Evolutionary conservation across 2,329 filamentous ascomycete genomes (phyloP).

Genomic region (Albophoma yamanashiensis): DNA sequence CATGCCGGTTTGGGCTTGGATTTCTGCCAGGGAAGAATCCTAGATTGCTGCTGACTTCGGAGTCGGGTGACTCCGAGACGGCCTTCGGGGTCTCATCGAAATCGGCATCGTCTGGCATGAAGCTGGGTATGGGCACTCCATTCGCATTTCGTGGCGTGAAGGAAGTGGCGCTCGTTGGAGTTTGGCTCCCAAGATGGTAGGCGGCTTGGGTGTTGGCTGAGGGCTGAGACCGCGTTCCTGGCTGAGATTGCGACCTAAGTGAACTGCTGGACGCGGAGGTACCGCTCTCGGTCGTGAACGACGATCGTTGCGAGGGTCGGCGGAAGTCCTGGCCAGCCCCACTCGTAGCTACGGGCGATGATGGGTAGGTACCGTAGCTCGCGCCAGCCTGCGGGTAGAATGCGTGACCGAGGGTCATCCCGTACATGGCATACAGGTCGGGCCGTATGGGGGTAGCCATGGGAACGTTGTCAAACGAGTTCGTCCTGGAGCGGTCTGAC

Average conservation of each 20-base stretch:
- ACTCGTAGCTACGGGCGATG: slow-evolving; percentile 39
- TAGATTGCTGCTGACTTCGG: slow-evolving; percentile 30
- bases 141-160: slow-evolving; percentile 32
- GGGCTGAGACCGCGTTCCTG: slow-evolving; percentile 38
- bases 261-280: slow-evolving; percentile 38
- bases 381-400: slow-evolving; percentile 34
- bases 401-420: slow-evolving; percentile 27
- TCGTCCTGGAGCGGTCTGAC: slow-evolving; percentile 45
- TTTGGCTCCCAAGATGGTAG: slow-evolving; percentile 18
- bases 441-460: slow-evolving; percentile 46
- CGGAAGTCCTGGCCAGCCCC: slow-evolving; percentile 40
- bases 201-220: slow-evolving; percentile 13
- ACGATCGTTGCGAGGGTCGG: slow-evolving; percentile 45
- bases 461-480: slow-evolving; percentile 52
- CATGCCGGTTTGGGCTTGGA: slow-evolving; percentile 13
- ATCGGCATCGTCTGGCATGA: slow-evolving; percentile 43
- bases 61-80: slow-evolving; percentile 32
- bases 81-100: slow-evolving; percentile 33
- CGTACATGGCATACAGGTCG: slow-evolving; percentile 44
- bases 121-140: slow-evolving; percentile 41
- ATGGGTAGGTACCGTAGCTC: slow-evolving; percentile 43
- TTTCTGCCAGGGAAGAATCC: slow-evolving; percentile 15
- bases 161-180: slow-evolving; percentile 23
- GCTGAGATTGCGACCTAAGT: slow-evolving; percentile 57
- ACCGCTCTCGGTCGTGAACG: slow-evolving; percentile 36